Conservation (phyloP, 1,284 basidiomycete genomes). For the Baeospora myosura region DNA sequence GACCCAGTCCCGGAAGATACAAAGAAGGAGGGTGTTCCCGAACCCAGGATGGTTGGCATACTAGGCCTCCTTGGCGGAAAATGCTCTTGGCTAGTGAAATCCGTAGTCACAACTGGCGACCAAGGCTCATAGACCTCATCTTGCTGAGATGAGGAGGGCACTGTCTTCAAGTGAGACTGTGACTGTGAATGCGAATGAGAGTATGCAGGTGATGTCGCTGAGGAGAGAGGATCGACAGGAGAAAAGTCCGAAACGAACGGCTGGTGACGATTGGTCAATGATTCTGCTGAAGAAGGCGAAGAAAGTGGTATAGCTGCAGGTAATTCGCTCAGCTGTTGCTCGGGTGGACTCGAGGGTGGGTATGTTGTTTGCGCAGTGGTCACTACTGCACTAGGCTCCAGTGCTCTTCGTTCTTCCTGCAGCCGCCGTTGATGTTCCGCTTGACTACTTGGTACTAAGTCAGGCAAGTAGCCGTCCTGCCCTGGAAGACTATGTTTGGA, state of each 20-base stretch:
- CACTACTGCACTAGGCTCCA: conserved; percentile 23
- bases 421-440: conserved; percentile 16
- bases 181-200: conserved; percentile 15
- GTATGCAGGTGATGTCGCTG: conserved; percentile 14
- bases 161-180: conserved; percentile 10
- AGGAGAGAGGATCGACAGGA: conserved; percentile 24
- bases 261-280: conserved; percentile 17
- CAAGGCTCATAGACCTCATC: no score
- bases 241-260: conserved; percentile 18
- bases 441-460: conserved; percentile 13
- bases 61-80: conserved; percentile 20
- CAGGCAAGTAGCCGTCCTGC: no score
- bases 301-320: conserved; percentile 13
- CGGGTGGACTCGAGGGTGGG: not conserved
- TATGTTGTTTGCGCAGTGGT: conserved; percentile 8
- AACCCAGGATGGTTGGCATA: conserved; percentile 19
- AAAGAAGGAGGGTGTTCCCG: not conserved
- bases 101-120: conserved; percentile 8
- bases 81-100: conserved; percentile 10
- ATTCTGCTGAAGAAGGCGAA: conserved; percentile 24
- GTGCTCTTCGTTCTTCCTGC: conserved; percentile 14
- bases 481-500: no score
- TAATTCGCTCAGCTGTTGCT: not conserved
- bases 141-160: no score
- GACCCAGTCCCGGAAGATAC: not conserved